Evolutionary conservation across 805 yeast genomes (phyloP), one percentile per base, ranked within the genome.

Genomic region (Debaryomyces prosopidis): DNA sequence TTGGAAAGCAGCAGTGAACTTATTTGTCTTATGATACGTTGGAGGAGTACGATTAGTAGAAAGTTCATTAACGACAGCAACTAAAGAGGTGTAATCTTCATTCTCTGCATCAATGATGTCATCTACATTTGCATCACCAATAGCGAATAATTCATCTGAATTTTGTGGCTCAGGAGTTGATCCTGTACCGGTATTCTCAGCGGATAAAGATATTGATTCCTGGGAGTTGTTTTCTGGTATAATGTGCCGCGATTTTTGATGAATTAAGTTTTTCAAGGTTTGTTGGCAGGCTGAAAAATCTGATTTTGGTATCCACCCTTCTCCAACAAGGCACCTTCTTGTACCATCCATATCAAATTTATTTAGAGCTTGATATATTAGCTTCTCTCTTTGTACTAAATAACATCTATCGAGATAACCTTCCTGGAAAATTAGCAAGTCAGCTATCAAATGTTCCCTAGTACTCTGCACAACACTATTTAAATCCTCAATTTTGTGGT

Each of bases 241-340:
- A 11, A 30, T 12, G n/a, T 39, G 43, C 28, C 48, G 51, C 6
- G 58, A 56, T 43, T 53, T 74, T 10, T 68, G 65, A 37, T 77
- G 69, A 43, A 83, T 66, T 14, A 75, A 61, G 10, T 55, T 57
- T 52, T 75, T 77, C 45, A 85, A 65, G 10, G 67, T 61, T 5
- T 58, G 60, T 15, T 68, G 63, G 10, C 70, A 56, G 14, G 44
- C 51, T 3, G 46, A 53, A 38, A 82, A 65, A 47, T 82, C 86
- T 44, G 71, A 70, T 9, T 68, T 67, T 30, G 90, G 90, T 31
- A 80, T 78, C 96, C 87, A 85, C 37, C 89, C 89, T 71, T 82
- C 89, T 27, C 82, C 87, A 42, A 80, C 85, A 39, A 81, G 73
- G 60, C 84, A 84, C 58, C 81, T 77, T 61, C 89, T 76, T 36